Evolutionary conservation across 805 yeast species (phyloP), one percentile per base, ranked within the genome.

Genomic region (Yamadazyma tumulicola): DNA sequence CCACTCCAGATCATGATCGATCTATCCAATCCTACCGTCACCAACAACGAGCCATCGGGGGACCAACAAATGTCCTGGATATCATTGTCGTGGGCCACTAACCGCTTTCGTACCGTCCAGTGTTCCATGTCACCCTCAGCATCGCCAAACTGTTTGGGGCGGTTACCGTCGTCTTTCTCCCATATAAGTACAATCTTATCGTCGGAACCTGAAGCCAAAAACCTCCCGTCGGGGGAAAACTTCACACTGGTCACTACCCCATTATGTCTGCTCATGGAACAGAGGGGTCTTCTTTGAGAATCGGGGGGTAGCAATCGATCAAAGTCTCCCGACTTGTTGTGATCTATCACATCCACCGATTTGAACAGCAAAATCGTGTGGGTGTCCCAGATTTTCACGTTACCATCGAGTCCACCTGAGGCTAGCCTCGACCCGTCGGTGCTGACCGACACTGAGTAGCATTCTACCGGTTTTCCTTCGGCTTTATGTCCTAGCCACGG

Each of bases 61-160:
- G 96, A 85, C 97, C 98, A 93, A 27, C 96, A 94, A 46, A 93
- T 81, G 59, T 93, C 98, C 57, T 93, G 98, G 32, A 93, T 85
- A 64, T 93, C 99, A 54, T 91, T 93, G 45, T 93, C 97, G 58
- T 93, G 99, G 1, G 97, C 98, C 13, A 87, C 96, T 11, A 88
- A 72, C 49, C 97, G 74, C 49, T 86, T 86, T 13, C 96, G 66
- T 1, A 91, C 97, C 1, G 91, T 80, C 98, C 98, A 91, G 49
- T 85, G 95, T 57, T 91, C 98, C 36, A 77, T 52, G 48, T 88
- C 96, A 5, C 43, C 39, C 31, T 76, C 81, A 35, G 79, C 72
- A 20, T 76, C 73, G 10, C 95, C 95, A 62, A 85, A 82, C 41
- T 77, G 79, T 39, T 51, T 67, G 3, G 71, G 67, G n/a, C 74